A percentile compares a stretch with the other conserved stretches of the same genome.
phyloP scores from a whole-genome alignment of 176 grass and related monocot genomes.

The Tillandsia leiboldiana region DNA sequence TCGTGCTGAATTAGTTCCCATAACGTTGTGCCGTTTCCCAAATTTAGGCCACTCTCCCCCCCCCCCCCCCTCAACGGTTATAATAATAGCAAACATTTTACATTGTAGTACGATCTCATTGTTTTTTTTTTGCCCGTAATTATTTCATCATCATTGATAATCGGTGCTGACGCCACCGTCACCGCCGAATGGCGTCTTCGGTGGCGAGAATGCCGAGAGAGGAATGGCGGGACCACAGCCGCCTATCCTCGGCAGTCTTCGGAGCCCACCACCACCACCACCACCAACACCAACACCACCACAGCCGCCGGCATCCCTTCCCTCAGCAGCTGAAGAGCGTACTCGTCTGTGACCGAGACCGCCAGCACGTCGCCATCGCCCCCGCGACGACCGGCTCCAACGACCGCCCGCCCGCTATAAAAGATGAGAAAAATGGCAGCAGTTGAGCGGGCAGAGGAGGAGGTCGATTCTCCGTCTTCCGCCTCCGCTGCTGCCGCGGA shows the following conservation, averaged over 20 bases:
- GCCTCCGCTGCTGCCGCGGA: background rate
- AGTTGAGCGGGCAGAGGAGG: no score
- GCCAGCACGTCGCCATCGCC: background rate
- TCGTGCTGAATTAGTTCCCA: background rate
- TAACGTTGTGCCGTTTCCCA: conserved; percentile 2
- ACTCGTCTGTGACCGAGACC: conserved; percentile 1
- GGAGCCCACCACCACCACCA: conserved; percentile 28
- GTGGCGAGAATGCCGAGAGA: conserved; percentile 78
- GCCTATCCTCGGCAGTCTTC: conserved; percentile 4
- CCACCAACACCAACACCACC: conserved; percentile 22
- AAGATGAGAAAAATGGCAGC: no score
- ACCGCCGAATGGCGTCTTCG: conserved; percentile 62
- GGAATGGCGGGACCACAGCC: conserved; percentile 34
- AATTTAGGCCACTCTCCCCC: background rate
- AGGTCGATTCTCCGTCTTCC: background rate
- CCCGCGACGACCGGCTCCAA: background rate
- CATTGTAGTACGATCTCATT: background rate
- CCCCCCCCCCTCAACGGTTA: background rate
- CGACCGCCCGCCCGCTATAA: background rate
- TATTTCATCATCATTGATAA: background rate
- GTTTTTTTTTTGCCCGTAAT: background rate
- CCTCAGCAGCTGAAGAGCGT: background rate
- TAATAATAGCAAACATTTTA: background rate
- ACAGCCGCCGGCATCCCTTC: conserved; percentile 18
- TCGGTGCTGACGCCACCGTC: conserved; percentile 23